phyloP scores from a whole-genome alignment of 1,284 basidiomycete species.

The Papiliotrema laurentii region DNA sequence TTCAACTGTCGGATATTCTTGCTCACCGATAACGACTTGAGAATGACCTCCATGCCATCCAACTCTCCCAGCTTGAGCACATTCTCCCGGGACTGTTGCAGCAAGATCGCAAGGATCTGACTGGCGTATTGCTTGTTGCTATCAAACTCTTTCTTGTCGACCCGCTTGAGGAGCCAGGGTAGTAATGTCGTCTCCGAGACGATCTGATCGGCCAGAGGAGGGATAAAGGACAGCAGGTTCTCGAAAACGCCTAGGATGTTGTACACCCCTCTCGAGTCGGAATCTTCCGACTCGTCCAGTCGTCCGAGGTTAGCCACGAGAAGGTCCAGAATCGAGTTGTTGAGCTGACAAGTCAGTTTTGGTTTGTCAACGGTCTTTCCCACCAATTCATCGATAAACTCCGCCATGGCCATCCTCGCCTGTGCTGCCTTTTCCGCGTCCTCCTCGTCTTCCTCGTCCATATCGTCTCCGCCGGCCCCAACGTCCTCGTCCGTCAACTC shows the following conservation, averaged over 20 bases:
- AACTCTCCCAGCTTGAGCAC: constrained; percentile 60
- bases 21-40: constrained; percentile 76
- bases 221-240: constrained; percentile 81
- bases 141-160: constrained; percentile 66
- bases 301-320: constrained; percentile 82
- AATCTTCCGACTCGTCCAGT: constrained; percentile 70
- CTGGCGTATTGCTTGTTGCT: constrained; percentile 84
- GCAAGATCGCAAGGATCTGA: constrained; percentile 80
- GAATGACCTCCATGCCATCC: constrained; percentile 71
- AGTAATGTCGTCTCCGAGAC: constrained; percentile 70
- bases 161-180: constrained; percentile 73
- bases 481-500: constrained; percentile 97
- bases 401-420: constrained; percentile 55
- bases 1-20: not conserved
- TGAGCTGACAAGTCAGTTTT: constrained; percentile 54
- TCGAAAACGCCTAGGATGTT: constrained; percentile 92
- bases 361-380: constrained; percentile 32
- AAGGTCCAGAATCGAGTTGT: constrained; percentile 77
- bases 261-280: constrained; percentile 83
- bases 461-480: constrained; percentile 66
- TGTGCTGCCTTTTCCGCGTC: constrained; percentile 53
- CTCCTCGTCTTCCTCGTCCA: constrained; percentile 58
- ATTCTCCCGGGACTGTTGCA: constrained; percentile 68
- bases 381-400: constrained; percentile 69
- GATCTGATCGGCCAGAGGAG: constrained; percentile 64